These are phyloP conservation scores for Xylaria arbuscula DNA, from an alignment of 2,329 filamentous ascomycete genomes.

Conservation along the genomic window DNA sequence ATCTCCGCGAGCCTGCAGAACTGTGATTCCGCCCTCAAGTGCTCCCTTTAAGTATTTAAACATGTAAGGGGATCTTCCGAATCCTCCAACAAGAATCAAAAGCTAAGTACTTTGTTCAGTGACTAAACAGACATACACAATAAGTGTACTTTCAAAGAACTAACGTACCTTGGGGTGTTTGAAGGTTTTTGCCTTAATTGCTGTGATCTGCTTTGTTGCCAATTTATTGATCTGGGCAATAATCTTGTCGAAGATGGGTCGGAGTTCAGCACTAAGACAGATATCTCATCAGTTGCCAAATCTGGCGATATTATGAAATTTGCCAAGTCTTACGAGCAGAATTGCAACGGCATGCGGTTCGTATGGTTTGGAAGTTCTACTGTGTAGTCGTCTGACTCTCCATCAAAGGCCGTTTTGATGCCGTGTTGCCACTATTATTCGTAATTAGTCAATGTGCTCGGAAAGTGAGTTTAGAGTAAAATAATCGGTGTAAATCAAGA, in stretches of 20 bases:
- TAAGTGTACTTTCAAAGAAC: neutral
- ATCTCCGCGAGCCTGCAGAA: slow-evolving; percentile 27
- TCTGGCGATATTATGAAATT: neutral
- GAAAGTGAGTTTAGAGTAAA: neutral
- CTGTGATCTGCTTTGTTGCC: slow-evolving; percentile 28
- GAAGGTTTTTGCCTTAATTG: slow-evolving; percentile 12
- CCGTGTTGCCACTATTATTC: slow-evolving; percentile 33
- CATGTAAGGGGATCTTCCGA: slow-evolving; percentile 36
- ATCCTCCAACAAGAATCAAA: slow-evolving; percentile 40
- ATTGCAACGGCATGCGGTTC: slow-evolving; percentile 5
- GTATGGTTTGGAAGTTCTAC: slow-evolving; percentile 23
- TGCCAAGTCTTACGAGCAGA: slow-evolving; percentile 22
- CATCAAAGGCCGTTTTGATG: slow-evolving; percentile 30
- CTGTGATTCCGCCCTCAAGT: slow-evolving; percentile 1
- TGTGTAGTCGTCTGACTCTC: slow-evolving; percentile 9
- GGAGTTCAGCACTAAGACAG: slow-evolving; percentile 18
- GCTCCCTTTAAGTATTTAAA: slow-evolving; percentile 18
- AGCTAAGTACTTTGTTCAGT: slow-evolving; percentile 13
- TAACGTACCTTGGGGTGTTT: slow-evolving; percentile 20
- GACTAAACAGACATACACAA: neutral
- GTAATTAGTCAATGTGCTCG: neutral
- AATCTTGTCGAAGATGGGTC: slow-evolving; percentile 27
- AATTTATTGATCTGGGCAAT: slow-evolving; percentile 21
- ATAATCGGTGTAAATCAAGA: neutral
- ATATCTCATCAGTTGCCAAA: neutral